Evolutionary conservation across 495 filamentous ascomycete species (phyloP).

Genomic region (Penicillium fimorum): DNA sequence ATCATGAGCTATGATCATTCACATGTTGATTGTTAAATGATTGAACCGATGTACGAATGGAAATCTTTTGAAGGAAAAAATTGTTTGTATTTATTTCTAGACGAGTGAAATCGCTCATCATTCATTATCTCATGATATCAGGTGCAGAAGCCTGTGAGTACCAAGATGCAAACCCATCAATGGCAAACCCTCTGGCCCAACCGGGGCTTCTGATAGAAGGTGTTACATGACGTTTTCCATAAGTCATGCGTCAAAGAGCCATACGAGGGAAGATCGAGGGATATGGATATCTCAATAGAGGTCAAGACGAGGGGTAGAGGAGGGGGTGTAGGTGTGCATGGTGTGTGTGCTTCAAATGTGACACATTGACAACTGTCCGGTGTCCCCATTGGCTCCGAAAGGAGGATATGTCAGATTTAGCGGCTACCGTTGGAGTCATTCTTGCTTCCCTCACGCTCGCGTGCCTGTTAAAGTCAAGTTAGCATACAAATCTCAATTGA

Average conservation of each 20-base stretch:
- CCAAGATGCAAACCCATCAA: constrained; percentile 20
- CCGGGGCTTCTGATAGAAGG: constrained; percentile 3
- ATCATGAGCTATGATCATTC: background rate
- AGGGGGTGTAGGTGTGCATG: background rate
- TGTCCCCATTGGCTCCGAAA: background rate
- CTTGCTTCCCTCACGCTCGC: constrained; percentile 35
- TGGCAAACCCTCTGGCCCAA: constrained; percentile 2
- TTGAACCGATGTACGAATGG: background rate
- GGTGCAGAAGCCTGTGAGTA: constrained; percentile 27
- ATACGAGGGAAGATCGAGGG: constrained; percentile 3
- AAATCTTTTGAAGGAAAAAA: background rate
- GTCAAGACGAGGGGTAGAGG: constrained; percentile 4
- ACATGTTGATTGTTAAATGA: background rate
- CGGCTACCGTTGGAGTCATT: constrained; percentile 34
- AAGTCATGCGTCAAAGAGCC: background rate
- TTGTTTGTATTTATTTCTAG: constrained; percentile 17
- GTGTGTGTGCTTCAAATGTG: background rate
- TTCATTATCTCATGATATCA: constrained; percentile 34
- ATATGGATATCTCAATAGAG: constrained; percentile 10
- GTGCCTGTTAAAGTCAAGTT: constrained; percentile 23
- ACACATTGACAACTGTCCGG: background rate
- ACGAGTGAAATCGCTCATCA: constrained; percentile 18
- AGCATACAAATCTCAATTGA: constrained; percentile 13
- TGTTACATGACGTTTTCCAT: background rate
- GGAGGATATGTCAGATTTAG: constrained; percentile 15